These are phyloP conservation scores for Tripidium arundinaceum DNA, from an alignment of 202 grass and related monocot genomes.

Conservation along the genomic window DNA sequence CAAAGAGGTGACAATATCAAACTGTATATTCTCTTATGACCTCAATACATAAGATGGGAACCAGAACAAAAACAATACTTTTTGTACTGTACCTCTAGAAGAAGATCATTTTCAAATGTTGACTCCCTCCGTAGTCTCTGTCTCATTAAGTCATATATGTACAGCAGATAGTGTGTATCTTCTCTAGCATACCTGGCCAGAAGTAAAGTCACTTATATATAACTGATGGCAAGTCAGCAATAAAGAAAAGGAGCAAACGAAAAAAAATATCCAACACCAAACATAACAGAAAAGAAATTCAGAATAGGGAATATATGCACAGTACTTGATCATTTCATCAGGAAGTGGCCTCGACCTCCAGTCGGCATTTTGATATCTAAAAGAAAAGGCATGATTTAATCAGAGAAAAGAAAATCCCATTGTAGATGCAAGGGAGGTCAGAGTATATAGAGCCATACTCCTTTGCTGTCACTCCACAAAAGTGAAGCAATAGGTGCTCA, in stretches of 20 bases:
- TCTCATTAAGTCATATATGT: conserved; percentile 96
- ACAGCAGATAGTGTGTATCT: conserved; percentile 93
- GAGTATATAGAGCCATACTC: conserved; percentile 41
- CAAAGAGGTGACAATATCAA: neutral
- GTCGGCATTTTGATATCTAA: conserved; percentile 95
- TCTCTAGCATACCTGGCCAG: conserved; percentile 89
- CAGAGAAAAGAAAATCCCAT: conserved; percentile 24
- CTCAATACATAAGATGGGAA: conserved; percentile 27
- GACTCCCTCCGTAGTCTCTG: conserved; percentile 55
- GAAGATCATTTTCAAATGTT: conserved; percentile 58
- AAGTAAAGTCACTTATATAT: conserved; percentile 23
- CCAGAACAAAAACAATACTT: conserved; percentile 26
- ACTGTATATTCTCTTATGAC: conserved; percentile 19
- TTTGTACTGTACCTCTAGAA: conserved; percentile 78
- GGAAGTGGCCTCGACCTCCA: conserved; percentile 89
- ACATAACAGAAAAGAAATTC: neutral
- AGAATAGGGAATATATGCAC: conserved; percentile 24
- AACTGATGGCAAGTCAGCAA: neutral
- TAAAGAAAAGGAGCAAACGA: neutral
- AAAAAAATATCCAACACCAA: neutral
- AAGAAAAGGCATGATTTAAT: conserved; percentile 35
- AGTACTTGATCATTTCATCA: conserved; percentile 95
- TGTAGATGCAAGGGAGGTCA: conserved; percentile 12
- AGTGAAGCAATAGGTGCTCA: conserved; percentile 76
- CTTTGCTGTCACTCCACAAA: conserved; percentile 87